phyloP scores from a whole-genome alignment of 2,329 filamentous ascomycete genomes.

The Apiospora sp. region DNA sequence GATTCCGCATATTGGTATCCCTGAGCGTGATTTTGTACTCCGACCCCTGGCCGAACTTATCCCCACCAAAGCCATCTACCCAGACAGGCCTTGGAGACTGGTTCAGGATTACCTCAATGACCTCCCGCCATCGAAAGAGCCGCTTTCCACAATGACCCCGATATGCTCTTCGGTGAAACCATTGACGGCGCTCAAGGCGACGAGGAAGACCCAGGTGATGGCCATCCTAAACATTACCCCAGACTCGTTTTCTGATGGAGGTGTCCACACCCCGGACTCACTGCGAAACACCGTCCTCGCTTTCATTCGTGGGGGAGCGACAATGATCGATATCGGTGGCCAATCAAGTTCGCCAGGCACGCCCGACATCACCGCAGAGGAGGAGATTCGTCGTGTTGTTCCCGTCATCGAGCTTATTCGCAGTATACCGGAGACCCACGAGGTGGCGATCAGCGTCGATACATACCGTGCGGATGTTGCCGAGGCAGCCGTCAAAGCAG shows the following conservation, averaged over 20 bases:
- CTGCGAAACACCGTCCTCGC: conserved; percentile 65
- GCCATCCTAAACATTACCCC: conserved; percentile 94
- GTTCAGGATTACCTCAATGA: conserved; percentile 68
- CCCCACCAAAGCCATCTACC: conserved; percentile 60
- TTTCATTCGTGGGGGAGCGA: conserved; percentile 75
- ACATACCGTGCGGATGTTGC: conserved; percentile 91
- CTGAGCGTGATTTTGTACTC: conserved; percentile 93
- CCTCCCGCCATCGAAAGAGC: conserved; percentile 56
- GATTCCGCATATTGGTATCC: conserved; percentile 84
- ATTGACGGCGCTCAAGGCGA: conserved; percentile 65
- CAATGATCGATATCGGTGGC: conserved; percentile 90
- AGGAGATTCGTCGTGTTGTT: conserved; percentile 81
- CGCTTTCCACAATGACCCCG: conserved; percentile 67
- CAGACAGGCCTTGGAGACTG: conserved; percentile 65
- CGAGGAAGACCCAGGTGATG: conserved; percentile 81
- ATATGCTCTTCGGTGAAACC: conserved; percentile 57
- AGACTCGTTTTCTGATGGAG: conserved; percentile 96
- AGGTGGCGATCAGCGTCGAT: conserved; percentile 85
- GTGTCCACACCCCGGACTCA: conserved; percentile 62
- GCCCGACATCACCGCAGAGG: conserved; percentile 70
- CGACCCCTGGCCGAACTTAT: conserved; percentile 81
- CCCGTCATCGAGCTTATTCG: conserved; percentile 81
- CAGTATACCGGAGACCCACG: conserved; percentile 65
- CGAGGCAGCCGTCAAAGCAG: conserved; percentile 75
- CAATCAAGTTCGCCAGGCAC: conserved; percentile 88